Evolutionary conservation across 495 filamentous ascomycete genomes (phyloP), one percentile per base, ranked within the genome.

Genomic region (Umbilicaria muhlenbergii): DNA sequence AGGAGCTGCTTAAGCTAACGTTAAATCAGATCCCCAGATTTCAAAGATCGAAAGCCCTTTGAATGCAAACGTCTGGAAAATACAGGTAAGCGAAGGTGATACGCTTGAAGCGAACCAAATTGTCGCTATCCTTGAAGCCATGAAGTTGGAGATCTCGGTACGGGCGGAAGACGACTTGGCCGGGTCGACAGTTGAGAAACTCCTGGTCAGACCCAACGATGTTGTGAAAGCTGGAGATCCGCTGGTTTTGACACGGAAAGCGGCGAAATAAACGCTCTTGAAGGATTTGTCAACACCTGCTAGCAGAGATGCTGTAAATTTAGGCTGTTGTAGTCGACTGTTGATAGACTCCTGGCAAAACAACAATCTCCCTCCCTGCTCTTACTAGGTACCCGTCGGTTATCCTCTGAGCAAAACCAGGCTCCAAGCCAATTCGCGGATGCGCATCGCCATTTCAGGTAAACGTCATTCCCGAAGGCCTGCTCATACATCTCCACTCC

Each of bases 11-110:
- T 16, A 51, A 37, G 16, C 7, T 41, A 36, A 32, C 47, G 21
- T 14, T 33, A 36, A 14, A 5, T 43, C 42, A 63, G 63, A 73
- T 45, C 64, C 69, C 4, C 43, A 49, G 3, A 67, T 71, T 13
- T 39, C 48, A 11, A 40, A 60, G n/a, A 60, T 75, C 38, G 56
- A 65, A 21, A 56, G 61, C 11, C 69, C 67, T 2, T 46, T 75
- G 36, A 65, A 71, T 53, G 66, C 74, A 3, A 75, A 78, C 46
- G 67, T 77, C 0, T 78, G 74, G 74, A 77, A 77, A 35, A 59
- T 78, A 0, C 48, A 58, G 11, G 64, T 69, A 2, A 53, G 68
- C 17, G 60, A 65, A 32, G 66, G 67, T 0, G 57, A 68, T 14
- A 35, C 51, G 11, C 32, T 73, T 1, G 43, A 53, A 3, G 42